Evolutionary conservation across 495 filamentous ascomycete genomes (phyloP).

Genomic region (Xanthoparmelia taractica): DNA sequence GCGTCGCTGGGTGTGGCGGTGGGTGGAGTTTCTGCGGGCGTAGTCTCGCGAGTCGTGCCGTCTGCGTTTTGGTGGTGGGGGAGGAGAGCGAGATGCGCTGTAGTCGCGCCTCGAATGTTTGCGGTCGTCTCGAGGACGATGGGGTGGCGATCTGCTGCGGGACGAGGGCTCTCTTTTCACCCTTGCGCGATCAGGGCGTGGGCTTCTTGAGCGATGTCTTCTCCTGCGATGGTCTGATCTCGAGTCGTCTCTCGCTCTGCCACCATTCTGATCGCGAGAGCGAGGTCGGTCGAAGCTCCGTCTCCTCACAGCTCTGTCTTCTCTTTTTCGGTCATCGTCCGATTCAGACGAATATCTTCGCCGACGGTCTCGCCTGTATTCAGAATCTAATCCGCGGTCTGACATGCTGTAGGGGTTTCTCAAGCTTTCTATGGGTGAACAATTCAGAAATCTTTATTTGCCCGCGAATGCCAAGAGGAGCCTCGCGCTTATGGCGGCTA

Average conservation of each 20-base stretch:
- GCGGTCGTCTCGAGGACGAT: conserved; percentile 25
- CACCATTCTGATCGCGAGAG: not conserved
- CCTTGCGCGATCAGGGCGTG: not conserved
- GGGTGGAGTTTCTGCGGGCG: not conserved
- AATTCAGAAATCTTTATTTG: not conserved
- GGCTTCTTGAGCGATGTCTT: conserved; percentile 2
- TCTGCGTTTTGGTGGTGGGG: conserved; percentile 10
- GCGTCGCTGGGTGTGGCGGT: not conserved
- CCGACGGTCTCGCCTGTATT: not conserved
- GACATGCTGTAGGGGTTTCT: too few species aligned
- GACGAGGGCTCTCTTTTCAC: not conserved
- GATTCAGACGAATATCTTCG: not conserved
- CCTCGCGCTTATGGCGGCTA: not conserved
- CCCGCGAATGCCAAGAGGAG: not conserved
- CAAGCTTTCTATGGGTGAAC: not conserved
- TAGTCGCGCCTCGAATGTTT: conserved; percentile 30
- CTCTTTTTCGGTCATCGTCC: not conserved
- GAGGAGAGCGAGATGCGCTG: conserved; percentile 23
- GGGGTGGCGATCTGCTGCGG: conserved; percentile 26
- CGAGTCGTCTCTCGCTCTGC: not conserved
- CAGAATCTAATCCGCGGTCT: not conserved
- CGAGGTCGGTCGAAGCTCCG: conserved; percentile 3
- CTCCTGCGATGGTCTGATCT: conserved; percentile 9
- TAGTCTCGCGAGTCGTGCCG: conserved; percentile 6
- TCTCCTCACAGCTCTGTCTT: not conserved